Percentiles rank a stretch among this genome's conserved stretches.
Evolutionary conservation across 2,329 filamentous ascomycete species (phyloP).

Genomic region (Ceratocystis variospora): DNA sequence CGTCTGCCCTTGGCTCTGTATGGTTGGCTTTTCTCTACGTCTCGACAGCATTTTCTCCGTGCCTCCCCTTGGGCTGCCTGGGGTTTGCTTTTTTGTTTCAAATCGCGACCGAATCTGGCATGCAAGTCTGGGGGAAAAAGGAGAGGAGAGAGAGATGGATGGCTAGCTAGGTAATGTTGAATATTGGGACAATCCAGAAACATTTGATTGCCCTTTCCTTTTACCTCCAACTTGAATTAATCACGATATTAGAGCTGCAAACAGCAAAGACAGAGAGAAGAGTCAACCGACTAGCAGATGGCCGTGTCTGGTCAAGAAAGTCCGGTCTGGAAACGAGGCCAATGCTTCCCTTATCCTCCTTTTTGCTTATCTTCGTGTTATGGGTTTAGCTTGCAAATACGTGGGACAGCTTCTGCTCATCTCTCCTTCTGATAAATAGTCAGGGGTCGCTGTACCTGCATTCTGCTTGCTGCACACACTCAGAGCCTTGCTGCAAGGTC

Average conservation of each 20-base stretch:
- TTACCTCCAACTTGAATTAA: no score
- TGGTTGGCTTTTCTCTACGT: no score
- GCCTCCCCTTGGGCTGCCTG: neutral
- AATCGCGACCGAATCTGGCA: neutral
- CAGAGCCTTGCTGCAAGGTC: neutral
- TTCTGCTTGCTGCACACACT: neutral
- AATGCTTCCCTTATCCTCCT: neutral
- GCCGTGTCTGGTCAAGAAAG: neutral
- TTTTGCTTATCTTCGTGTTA: constrained; percentile 1
- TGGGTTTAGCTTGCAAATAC: neutral
- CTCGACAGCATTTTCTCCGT: neutral
- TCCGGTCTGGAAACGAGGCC: neutral
- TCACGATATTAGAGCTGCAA: no score
- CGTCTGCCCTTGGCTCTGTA: no score
- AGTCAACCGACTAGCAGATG: neutral
- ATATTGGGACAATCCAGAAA: neutral
- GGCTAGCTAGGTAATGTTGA: neutral
- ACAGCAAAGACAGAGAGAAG: neutral
- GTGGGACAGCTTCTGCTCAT: neutral
- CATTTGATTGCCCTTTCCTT: no score
- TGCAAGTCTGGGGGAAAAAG: neutral
- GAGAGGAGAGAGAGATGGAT: neutral
- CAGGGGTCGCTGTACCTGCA: constrained; percentile 4
- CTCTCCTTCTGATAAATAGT: neutral
- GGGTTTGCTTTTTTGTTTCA: neutral